Conservation (phyloP, 1,139 yeast species). For the Geotrichum phurueaensis region DNA sequence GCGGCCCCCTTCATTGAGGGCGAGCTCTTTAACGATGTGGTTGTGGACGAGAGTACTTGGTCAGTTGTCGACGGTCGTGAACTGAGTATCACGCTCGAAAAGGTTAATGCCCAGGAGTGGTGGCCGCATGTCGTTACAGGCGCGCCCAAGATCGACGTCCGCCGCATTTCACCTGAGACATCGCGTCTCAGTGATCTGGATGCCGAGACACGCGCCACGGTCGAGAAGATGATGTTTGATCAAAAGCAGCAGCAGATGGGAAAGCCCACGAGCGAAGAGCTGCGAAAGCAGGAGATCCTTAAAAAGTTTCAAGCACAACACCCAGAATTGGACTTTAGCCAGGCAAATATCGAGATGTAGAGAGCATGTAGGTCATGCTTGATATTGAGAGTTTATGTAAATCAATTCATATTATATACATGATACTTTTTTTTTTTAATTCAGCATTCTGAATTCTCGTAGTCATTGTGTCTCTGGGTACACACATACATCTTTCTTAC, state of each 20-base stretch:
- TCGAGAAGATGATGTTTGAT: slow-evolving; percentile 46
- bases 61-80: slow-evolving; percentile 38
- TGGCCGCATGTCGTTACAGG: slow-evolving; percentile 43
- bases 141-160: slow-evolving; percentile 42
- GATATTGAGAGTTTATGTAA: not conserved
- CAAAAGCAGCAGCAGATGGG: slow-evolving; percentile 40
- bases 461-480: not conserved
- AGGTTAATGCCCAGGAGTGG: slow-evolving; percentile 39
- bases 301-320: slow-evolving; percentile 40
- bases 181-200: slow-evolving; percentile 40
- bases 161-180: slow-evolving; percentile 40
- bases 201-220: slow-evolving; percentile 41
- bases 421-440: not conserved
- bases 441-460: not conserved
- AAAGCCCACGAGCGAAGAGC: slow-evolving; percentile 37
- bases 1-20: slow-evolving; percentile 32
- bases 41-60: slow-evolving; percentile 41
- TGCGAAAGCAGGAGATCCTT: slow-evolving; percentile 33
- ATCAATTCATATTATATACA: not conserved
- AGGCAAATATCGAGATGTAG: slow-evolving; percentile 22
- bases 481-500: not conserved
- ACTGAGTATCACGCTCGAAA: slow-evolving; percentile 38
- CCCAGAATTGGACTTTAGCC: slow-evolving; percentile 41
- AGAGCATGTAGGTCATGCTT: not conserved
- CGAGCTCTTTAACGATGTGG: slow-evolving; percentile 34